Percentiles rank a stretch among this genome's conserved stretches.
phyloP scores from a whole-genome alignment of 768 basidiomycete species.

The Suillus discolor region DNA sequence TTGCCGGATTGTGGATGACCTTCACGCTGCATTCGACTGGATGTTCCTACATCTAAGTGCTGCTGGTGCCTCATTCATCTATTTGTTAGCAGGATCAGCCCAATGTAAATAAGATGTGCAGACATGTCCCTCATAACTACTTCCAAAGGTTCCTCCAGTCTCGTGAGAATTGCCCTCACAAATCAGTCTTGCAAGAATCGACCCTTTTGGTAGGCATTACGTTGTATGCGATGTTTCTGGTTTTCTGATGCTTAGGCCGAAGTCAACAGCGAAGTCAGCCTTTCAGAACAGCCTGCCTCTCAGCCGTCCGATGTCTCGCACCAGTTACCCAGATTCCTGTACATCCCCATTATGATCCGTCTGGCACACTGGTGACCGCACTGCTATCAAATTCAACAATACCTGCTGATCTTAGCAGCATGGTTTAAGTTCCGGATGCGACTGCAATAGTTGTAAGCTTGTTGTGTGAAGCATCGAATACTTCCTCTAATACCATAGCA shows the following conservation, averaged over 20 bases:
- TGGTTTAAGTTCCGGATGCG: too few relatives aligned
- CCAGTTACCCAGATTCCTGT: neutral
- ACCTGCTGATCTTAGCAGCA: too few relatives aligned
- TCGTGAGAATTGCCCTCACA: neutral
- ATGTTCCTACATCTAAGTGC: too few relatives aligned
- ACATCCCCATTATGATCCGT: neutral
- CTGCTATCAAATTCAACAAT: neutral
- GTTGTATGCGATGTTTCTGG: neutral
- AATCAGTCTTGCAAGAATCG: neutral
- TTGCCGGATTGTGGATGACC: too few relatives aligned
- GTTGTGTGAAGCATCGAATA: too few relatives aligned
- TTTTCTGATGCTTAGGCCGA: too few relatives aligned
- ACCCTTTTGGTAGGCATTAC: neutral
- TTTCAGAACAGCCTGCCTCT: neutral
- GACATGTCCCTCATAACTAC: neutral
- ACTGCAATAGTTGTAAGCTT: too few relatives aligned
- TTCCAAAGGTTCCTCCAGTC: neutral
- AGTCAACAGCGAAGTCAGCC: neutral
- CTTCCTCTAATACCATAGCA: too few relatives aligned
- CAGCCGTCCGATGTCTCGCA: neutral
- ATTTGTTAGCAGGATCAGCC: too few relatives aligned
- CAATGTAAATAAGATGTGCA: neutral
- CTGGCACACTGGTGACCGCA: neutral
- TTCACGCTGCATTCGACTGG: too few relatives aligned
- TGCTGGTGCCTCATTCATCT: too few relatives aligned